phyloP scores from a whole-genome alignment of 768 basidiomycete species.

The Boletellus ananiceps region DNA sequence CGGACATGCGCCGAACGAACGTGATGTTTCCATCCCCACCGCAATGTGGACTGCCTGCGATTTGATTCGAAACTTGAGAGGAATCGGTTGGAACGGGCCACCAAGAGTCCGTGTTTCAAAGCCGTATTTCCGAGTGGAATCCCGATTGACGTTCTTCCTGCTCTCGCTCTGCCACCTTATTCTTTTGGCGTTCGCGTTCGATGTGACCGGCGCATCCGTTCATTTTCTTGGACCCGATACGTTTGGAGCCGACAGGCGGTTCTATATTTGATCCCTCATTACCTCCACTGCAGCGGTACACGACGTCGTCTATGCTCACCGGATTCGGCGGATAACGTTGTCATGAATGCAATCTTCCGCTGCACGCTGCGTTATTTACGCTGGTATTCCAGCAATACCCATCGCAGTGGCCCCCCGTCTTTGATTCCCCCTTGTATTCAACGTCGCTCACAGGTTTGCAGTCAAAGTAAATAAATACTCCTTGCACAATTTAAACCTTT shows the following conservation, averaged over 20 bases:
- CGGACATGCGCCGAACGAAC: background rate
- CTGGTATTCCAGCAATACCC: slow-evolving; percentile 45
- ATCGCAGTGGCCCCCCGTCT: slow-evolving; percentile 59
- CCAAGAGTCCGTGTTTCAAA: slow-evolving; percentile 10
- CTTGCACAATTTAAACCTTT: background rate
- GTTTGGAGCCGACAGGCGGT: slow-evolving; percentile 33
- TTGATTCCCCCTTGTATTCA: slow-evolving; percentile 51
- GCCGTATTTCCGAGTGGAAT: slow-evolving; percentile 15
- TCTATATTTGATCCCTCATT: slow-evolving; percentile 36
- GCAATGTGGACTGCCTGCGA: slow-evolving; percentile 30
- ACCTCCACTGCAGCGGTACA: slow-evolving; percentile 31
- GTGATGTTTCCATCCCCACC: background rate
- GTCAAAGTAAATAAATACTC: too few species aligned
- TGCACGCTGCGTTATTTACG: slow-evolving; percentile 41
- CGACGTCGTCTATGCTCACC: slow-evolving; percentile 41
- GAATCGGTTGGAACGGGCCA: slow-evolving; percentile 25
- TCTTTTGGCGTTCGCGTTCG: slow-evolving; percentile 4
- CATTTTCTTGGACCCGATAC: slow-evolving; percentile 36
- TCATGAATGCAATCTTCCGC: slow-evolving; percentile 42
- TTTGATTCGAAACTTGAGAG: slow-evolving; percentile 21
- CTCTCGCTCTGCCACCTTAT: slow-evolving; percentile 11
- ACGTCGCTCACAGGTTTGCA: slow-evolving; percentile 42
- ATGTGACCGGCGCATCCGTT: background rate
- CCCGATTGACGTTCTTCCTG: slow-evolving; percentile 13
- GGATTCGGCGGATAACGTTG: slow-evolving; percentile 42